Evolutionary conservation across 805 yeast species (phyloP).

Genomic region (Ogataea wickerhamii): DNA sequence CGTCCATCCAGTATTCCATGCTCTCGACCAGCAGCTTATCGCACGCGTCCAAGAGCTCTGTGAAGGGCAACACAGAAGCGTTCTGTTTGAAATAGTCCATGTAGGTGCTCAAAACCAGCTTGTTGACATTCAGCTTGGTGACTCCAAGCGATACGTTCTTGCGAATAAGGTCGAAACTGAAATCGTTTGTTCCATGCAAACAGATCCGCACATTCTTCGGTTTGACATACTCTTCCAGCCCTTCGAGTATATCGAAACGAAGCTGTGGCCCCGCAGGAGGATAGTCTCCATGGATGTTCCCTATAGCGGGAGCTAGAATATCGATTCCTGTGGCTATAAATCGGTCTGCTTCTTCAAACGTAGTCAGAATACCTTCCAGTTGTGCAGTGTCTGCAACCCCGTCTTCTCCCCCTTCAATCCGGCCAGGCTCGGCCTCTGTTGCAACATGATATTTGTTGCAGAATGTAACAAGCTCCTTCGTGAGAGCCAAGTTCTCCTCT

Average conservation of each 20-base stretch:
- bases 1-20: conserved; percentile 30
- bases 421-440: conserved; percentile 38
- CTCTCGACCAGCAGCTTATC: conserved; percentile 23
- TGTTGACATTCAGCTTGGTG: conserved; percentile 34
- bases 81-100: conserved; percentile 23
- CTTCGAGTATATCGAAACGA: conserved; percentile 27
- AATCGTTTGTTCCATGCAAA: conserved; percentile 35
- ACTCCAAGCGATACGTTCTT: conserved; percentile 28
- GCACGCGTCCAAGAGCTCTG: conserved; percentile 28
- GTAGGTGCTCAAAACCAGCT: conserved; percentile 28
- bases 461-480: conserved; percentile 29
- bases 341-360: conserved; percentile 31
- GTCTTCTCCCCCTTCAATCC: conserved; percentile 39
- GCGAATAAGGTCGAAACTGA: conserved; percentile 27
- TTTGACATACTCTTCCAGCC: conserved; percentile 19
- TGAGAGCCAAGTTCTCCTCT: conserved; percentile 30
- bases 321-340: conserved; percentile 36
- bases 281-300: conserved; percentile 37
- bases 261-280: conserved; percentile 33
- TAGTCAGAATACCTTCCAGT: conserved; percentile 32
- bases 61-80: conserved; percentile 25
- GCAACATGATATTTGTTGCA: conserved; percentile 31
- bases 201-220: conserved; percentile 27
- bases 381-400: conserved; percentile 28
- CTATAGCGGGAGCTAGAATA: conserved; percentile 36